Conservation (phyloP, 2,329 filamentous ascomycete species). For the Keithomyces neogunnii region DNA sequence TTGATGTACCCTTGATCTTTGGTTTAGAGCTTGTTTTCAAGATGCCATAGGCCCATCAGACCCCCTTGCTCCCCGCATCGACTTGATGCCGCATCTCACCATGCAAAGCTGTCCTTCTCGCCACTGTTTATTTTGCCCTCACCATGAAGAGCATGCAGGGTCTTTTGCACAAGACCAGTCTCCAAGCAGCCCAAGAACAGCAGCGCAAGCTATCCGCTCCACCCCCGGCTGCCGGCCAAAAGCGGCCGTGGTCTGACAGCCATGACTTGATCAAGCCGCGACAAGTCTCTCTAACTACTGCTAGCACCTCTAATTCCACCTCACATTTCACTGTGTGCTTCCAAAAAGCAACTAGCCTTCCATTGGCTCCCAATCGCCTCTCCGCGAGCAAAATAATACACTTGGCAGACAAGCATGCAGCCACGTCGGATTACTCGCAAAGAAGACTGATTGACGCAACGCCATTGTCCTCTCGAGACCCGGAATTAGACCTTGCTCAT, state of each 20-base stretch:
- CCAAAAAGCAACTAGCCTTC: conserved; percentile 24
- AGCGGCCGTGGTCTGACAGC: conserved; percentile 28
- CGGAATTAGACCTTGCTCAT: conserved; percentile 53
- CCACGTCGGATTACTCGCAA: conserved; percentile 48
- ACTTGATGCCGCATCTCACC: not conserved
- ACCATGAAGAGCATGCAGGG: conserved; percentile 32
- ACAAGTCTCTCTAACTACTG: not conserved
- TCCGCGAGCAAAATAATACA: conserved; percentile 39
- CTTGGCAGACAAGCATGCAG: conserved; percentile 12
- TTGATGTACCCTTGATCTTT: not conserved
- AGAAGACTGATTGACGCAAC: conserved; percentile 43
- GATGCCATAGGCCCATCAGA: not conserved
- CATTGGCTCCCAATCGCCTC: conserved; percentile 20
- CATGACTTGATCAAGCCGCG: not conserved
- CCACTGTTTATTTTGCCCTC: conserved; percentile 2
- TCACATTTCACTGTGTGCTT: conserved; percentile 17
- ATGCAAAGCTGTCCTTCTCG: not conserved
- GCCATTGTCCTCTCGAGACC: conserved; percentile 41
- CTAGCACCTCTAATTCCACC: not conserved
- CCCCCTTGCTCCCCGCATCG: not conserved
- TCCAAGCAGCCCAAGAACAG: conserved; percentile 35
- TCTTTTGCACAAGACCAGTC: conserved; percentile 40
- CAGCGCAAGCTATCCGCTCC: conserved; percentile 28
- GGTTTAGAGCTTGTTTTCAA: not conserved
- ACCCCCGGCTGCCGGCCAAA: conserved; percentile 37